Conservation (phyloP, 116 monocot species). For the Cymodocea nodosa region DNA sequence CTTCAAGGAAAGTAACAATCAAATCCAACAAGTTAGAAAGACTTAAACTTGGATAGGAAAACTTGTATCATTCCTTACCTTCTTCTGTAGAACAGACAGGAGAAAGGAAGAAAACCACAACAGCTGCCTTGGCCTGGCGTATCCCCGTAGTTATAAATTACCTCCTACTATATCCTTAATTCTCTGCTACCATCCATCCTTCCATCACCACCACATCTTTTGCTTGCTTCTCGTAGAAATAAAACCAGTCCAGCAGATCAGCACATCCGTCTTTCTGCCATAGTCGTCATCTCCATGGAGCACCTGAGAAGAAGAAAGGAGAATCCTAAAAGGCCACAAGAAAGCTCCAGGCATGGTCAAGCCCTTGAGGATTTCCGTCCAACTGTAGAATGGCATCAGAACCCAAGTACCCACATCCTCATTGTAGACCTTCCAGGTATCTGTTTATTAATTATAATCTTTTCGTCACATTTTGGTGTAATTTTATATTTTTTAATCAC, state of each 20-base stretch:
- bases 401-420: constrained; percentile 17
- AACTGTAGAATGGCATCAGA: constrained; percentile 12
- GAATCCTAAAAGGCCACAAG: background rate
- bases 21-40: background rate
- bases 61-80: background rate
- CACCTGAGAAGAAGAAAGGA: background rate
- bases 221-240: background rate
- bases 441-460: background rate
- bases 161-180: background rate
- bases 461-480: too few relatives aligned
- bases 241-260: background rate
- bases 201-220: background rate
- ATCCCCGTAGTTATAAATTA: constrained; percentile 5
- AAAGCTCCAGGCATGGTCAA: background rate
- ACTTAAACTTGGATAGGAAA: background rate
- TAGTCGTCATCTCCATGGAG: background rate
- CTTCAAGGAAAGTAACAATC: background rate
- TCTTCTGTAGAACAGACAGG: background rate
- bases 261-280: too few relatives aligned
- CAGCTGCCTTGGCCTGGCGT: background rate
- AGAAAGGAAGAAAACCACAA: background rate
- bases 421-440: constrained; percentile 31
- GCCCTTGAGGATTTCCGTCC: constrained; percentile 13
- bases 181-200: background rate
- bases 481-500: too few relatives aligned